phyloP scores from a whole-genome alignment of 441 rosid genomes.

The Macaranga tanarius region DNA sequence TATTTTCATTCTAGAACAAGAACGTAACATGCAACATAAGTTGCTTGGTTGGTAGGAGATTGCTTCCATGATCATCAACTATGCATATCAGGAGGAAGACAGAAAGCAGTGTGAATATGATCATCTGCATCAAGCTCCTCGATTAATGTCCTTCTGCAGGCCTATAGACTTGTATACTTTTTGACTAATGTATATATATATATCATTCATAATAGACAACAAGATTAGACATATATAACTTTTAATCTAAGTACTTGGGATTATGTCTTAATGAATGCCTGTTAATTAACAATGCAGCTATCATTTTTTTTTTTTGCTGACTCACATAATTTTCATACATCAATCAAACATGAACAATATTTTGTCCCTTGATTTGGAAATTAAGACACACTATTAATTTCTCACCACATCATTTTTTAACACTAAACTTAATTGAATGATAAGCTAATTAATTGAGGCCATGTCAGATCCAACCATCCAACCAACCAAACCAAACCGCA shows the following conservation, averaged over 20 bases:
- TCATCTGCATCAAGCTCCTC: neutral
- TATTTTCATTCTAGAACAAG: neutral
- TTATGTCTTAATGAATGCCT: slow-evolving; percentile 13
- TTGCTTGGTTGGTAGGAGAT: neutral
- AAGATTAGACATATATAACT: slow-evolving; percentile 17
- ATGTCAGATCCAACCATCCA: slow-evolving; percentile 30
- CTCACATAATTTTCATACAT: slow-evolving; percentile 7
- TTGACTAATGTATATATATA: neutral
- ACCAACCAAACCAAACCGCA: neutral
- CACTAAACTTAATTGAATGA: slow-evolving; percentile 7
- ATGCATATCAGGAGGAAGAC: neutral
- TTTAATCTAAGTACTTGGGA: slow-evolving; percentile 22
- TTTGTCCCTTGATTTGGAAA: slow-evolving; percentile 18
- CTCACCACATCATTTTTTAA: neutral
- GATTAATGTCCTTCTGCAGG: neutral
- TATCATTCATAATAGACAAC: slow-evolving; percentile 12
- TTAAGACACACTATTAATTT: slow-evolving; percentile 11
- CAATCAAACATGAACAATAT: slow-evolving; percentile 19
- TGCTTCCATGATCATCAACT: neutral
- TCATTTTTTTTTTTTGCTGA: neutral
- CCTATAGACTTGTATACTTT: neutral
- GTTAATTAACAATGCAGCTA: slow-evolving; percentile 6
- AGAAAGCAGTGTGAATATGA: neutral
- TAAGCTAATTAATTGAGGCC: slow-evolving; percentile 20
- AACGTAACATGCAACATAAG: neutral